Percentiles rank a stretch among this genome's conserved stretches.
These are phyloP conservation scores for Globisporangium camurandrum DNA, from an alignment of 352 stramenopile genomes.

Conservation along the genomic window DNA sequence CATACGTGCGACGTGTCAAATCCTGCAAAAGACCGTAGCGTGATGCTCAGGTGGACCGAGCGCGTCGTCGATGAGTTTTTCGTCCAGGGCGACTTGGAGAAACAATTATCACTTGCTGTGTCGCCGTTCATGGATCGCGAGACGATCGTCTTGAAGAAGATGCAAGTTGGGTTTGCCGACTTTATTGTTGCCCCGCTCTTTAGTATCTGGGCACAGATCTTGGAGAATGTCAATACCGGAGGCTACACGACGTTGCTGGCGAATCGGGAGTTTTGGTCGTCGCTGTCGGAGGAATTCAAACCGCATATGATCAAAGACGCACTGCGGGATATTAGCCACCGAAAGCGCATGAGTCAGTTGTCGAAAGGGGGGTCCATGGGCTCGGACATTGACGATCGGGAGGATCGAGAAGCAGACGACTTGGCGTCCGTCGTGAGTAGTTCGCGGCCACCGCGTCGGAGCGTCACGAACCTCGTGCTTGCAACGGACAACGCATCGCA, in stretches of 20 bases:
- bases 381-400: too few relatives aligned
- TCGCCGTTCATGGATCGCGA: slow-evolving; percentile 93
- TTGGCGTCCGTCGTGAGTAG: neutral
- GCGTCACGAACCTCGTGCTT: slow-evolving; percentile 7
- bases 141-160: slow-evolving; percentile 88
- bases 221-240: slow-evolving; percentile 51
- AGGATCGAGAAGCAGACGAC: too few relatives aligned
- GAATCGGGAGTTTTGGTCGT: slow-evolving; percentile 83
- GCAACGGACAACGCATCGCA: slow-evolving; percentile 4
- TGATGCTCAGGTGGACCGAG: slow-evolving; percentile 90
- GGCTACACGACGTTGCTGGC: slow-evolving; percentile 60
- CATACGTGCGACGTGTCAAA: slow-evolving; percentile 95
- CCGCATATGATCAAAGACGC: slow-evolving; percentile 79
- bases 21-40: slow-evolving; percentile 79
- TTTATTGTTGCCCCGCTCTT: slow-evolving; percentile 90
- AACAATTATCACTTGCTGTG: slow-evolving; percentile 78
- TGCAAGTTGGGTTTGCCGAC: slow-evolving; percentile 93
- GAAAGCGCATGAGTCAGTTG: slow-evolving; percentile 26
- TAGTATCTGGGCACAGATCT: slow-evolving; percentile 79
- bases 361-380: slow-evolving; percentile 1
- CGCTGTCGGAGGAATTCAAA: slow-evolving; percentile 77
- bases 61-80: slow-evolving; percentile 95
- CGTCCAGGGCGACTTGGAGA: slow-evolving; percentile 93
- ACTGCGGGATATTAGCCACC: slow-evolving; percentile 39
- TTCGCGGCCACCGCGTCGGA: slow-evolving; percentile 7